A percentile compares a stretch with the other conserved stretches of the same genome.
phyloP scores from a whole-genome alignment of 371 early-diverging fungal genomes.

The Mycotypha africana region DNA sequence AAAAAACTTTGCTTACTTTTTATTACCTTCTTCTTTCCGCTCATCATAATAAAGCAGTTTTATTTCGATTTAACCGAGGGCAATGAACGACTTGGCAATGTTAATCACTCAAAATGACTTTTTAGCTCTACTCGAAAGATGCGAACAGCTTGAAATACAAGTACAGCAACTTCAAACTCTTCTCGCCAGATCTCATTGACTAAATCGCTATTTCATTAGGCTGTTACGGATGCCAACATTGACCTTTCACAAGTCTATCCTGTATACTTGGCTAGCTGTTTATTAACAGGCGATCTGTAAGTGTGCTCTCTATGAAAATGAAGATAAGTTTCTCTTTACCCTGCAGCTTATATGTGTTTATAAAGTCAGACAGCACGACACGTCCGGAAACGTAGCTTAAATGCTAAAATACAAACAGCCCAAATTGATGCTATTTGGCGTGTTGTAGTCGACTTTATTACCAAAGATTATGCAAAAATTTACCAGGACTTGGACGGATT shows the following conservation, averaged over 20 bases:
- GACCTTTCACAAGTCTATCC: conserved; percentile 17
- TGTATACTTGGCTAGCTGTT: conserved; percentile 17
- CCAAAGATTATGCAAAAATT: conserved; percentile 15
- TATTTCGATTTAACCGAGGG: too few relatives aligned
- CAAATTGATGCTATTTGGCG: conserved; percentile 27
- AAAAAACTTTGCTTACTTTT: too few relatives aligned
- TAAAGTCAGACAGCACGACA: conserved; percentile 22
- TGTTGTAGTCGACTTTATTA: conserved; percentile 11
- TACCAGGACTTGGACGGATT: conserved; percentile 14
- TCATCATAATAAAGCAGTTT: too few relatives aligned
- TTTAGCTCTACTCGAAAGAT: conserved; percentile 11
- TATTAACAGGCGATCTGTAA: conserved; percentile 25
- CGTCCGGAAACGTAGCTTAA: conserved; percentile 24
- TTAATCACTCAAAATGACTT: conserved; percentile 13
- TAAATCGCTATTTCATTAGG: neutral
- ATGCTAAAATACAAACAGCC: neutral
- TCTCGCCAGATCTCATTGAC: neutral
- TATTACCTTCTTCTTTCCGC: too few relatives aligned
- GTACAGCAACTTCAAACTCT: too few relatives aligned
- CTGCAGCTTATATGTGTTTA: neutral
- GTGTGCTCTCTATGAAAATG: too few relatives aligned
- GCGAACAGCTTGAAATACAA: conserved; percentile 23
- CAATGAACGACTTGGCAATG: too few relatives aligned
- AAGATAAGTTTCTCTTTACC: too few relatives aligned
- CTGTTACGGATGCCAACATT: conserved; percentile 5